Base-by-base conservation (phyloP, 192 early-diverging fungal species). In the Funneliformis geosporum region DNA sequence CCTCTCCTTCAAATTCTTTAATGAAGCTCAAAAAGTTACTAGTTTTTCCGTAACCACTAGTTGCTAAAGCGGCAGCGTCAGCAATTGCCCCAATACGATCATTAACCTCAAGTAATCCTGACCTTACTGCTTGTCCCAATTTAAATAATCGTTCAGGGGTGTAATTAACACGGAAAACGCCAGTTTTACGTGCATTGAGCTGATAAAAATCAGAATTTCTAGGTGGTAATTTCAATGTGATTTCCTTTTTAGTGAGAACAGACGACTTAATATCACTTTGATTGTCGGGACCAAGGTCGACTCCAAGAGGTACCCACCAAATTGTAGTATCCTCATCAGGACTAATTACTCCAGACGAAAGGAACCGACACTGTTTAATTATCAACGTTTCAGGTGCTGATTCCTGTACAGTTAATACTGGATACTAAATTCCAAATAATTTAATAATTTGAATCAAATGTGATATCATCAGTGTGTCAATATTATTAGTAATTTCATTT, bases 151-250 rank as follows among this genome's bases (percentile, higher is more conserved):
- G 84, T 6, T 86, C n/a, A n/a, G n/a, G 75, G 40, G 92, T 85
- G 76, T 95, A 95, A 25, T 91, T 88, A 2, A 97, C 96, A 38
- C 98, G 91, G 88, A 93, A 99, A 72, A 99, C 88, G 7, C 95
- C 93, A 40, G 89, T 93, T 61, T 91, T 89, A 73, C 87, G 87
- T 47, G 86, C 82, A 89, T 99, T 99, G 75, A 99, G 88, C 87
- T 97, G 97, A 86, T 89, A 94, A 82, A 91, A 92, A 21, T 89
- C 80, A 71, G 72, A 82, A 21, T 85, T 80, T 40, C 85, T 83
- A 14, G 91, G 80, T 21, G 91, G 84, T 73, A 93, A 84, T 28
- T 79, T 81, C 8, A 86, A 68, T 3, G 82, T 80, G 27, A 83
- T 84, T 59, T 86, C 84, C 43, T 81, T 80, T 47, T 86, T 39